A percentile compares a stretch with the other conserved stretches of the same genome.
Conservation (phyloP, 805 yeast genomes). For the Candida yuanshanica region DNA sequence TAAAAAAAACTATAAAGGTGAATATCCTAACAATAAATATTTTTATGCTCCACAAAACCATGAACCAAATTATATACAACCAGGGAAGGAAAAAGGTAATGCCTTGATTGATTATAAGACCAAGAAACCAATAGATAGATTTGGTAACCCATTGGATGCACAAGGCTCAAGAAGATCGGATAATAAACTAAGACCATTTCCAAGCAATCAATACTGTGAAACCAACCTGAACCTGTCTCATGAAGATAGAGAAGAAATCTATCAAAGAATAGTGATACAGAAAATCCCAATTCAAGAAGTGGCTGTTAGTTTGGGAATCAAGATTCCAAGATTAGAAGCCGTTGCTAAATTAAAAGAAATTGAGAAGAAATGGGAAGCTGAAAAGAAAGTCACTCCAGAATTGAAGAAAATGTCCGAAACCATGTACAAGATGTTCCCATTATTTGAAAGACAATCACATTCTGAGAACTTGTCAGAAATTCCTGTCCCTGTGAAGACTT, state of each 20-base stretch:
- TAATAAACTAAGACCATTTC: conserved; percentile 67
- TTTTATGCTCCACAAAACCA: conserved; percentile 62
- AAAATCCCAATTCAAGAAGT: conserved; percentile 62
- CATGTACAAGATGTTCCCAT: conserved; percentile 79
- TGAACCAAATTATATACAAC: conserved; percentile 65
- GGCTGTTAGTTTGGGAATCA: conserved; percentile 73
- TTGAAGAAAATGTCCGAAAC: conserved; percentile 51
- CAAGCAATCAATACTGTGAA: conserved; percentile 61
- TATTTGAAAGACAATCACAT: conserved; percentile 42
- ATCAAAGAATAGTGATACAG: conserved; percentile 46
- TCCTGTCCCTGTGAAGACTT: conserved; percentile 81
- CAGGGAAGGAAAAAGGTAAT: conserved; percentile 41
- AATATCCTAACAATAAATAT: conserved; percentile 71
- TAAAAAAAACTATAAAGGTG: conserved; percentile 78
- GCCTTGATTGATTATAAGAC: conserved; percentile 30
- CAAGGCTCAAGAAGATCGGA: conserved; percentile 5
- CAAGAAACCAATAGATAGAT: conserved; percentile 24
- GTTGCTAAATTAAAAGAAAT: conserved; percentile 60
- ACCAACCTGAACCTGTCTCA: conserved; percentile 60
- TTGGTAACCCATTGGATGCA: conserved; percentile 12
- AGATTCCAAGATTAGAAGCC: conserved; percentile 88
- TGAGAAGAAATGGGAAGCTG: conserved; percentile 53
- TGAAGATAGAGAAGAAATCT: conserved; percentile 54
- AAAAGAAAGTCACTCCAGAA: conserved; percentile 50
- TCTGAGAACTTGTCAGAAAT: conserved; percentile 87